Evolutionary conservation across 2,329 filamentous ascomycete species (phyloP).

Genomic region (Curvularia hawaiiensis): DNA sequence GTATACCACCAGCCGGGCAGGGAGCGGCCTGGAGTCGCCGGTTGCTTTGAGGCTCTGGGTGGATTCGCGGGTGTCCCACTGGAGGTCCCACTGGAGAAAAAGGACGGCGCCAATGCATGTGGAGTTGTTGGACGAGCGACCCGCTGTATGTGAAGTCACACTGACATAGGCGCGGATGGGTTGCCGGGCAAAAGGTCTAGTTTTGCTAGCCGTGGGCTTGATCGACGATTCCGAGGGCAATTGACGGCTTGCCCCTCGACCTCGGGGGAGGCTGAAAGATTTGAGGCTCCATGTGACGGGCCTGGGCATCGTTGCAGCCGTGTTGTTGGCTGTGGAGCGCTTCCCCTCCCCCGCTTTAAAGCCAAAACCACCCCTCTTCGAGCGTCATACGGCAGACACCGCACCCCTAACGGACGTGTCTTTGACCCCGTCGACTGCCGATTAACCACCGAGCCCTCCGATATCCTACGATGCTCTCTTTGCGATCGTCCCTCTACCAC

Average conservation of each 20-base stretch:
- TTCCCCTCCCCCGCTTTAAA: constrained; percentile 34
- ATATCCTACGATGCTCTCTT: constrained; percentile 4
- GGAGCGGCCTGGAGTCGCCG: constrained; percentile 8
- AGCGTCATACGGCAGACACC: constrained; percentile 32
- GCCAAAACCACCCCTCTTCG: constrained; percentile 30
- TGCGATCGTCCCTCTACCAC: constrained; percentile 15
- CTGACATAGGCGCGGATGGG: constrained; percentile 28
- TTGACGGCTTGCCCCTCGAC: constrained; percentile 25
- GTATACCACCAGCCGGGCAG: neutral
- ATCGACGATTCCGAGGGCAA: constrained; percentile 22
- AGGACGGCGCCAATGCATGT: constrained; percentile 15
- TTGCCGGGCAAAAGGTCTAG: constrained; percentile 15
- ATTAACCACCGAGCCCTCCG: constrained; percentile 30
- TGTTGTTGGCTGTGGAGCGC: constrained; percentile 18
- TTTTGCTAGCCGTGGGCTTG: constrained; percentile 13
- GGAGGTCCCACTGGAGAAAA: constrained; percentile 16
- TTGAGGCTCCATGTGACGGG: constrained; percentile 31
- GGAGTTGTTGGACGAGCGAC: constrained; percentile 25
- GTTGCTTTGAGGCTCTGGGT: constrained; percentile 16
- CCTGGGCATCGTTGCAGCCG: constrained; percentile 21
- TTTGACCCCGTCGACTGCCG: constrained; percentile 29
- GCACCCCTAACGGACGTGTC: constrained; percentile 22
- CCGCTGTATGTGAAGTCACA: constrained; percentile 34
- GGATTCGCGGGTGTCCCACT: constrained; percentile 18
- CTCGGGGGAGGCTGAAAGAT: constrained; percentile 32